phyloP scores from a whole-genome alignment of 495 filamentous ascomycete species.

The Hyphodiscus hymeniophilus region DNA sequence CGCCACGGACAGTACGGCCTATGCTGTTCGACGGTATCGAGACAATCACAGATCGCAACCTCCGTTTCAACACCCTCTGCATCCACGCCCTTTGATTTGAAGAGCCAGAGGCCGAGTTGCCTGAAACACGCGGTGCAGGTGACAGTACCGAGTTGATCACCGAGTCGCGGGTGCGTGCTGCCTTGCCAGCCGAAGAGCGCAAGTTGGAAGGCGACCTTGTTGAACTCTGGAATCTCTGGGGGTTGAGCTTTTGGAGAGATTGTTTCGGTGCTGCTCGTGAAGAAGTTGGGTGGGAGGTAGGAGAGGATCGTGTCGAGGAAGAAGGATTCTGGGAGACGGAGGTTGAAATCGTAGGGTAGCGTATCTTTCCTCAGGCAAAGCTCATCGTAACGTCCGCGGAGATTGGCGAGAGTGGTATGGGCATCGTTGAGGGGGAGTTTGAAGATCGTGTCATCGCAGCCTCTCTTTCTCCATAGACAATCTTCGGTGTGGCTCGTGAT shows the following conservation, averaged over 20 bases:
- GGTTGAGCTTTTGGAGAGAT: conserved; percentile 4
- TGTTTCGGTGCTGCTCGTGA: conserved; percentile 4
- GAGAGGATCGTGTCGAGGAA: conserved; percentile 40
- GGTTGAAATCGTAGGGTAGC: conserved; percentile 44
- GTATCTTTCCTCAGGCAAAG: conserved; percentile 36
- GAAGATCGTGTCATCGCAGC: conserved; percentile 59
- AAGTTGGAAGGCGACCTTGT: conserved; percentile 61
- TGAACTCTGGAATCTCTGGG: no score
- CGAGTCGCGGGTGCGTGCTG: conserved; percentile 43
- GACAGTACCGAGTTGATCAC: conserved; percentile 48
- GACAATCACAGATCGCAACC: conserved; percentile 49
- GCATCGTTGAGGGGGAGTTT: conserved; percentile 44
- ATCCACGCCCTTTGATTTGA: conserved; percentile 52
- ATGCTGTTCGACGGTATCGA: conserved; percentile 63
- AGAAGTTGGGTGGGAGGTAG: conserved; percentile 32
- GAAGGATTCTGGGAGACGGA: conserved; percentile 36
- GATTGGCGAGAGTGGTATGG: conserved; percentile 42
- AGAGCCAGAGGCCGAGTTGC: conserved; percentile 90
- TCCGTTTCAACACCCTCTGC: conserved; percentile 40
- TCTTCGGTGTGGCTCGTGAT: conserved; percentile 69
- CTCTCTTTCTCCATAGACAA: conserved; percentile 79
- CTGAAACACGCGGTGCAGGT: conserved; percentile 80
- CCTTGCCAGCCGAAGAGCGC: conserved; percentile 84
- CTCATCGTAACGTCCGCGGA: conserved; percentile 55
- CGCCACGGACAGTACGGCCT: conserved; percentile 80